Evolutionary conservation across 2,329 filamentous ascomycete species (phyloP).

Genomic region (Aspergillus viridinutans): DNA sequence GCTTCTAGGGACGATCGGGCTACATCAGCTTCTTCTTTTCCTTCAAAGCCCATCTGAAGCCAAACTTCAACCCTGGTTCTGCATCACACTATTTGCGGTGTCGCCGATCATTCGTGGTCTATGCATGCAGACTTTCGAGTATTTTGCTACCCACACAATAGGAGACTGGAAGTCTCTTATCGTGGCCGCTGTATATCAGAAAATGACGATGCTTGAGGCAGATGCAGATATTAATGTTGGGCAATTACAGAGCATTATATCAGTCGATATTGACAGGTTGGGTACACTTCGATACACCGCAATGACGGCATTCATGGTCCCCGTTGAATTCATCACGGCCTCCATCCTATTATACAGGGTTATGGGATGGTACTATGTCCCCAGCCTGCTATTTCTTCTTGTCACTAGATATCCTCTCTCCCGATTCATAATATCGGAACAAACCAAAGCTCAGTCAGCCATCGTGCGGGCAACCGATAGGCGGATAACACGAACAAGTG

Average conservation of each 20-base stretch:
- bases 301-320: conserved; percentile 10
- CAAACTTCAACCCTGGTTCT: conserved; percentile 7
- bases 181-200: conserved; percentile 7
- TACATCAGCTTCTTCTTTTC: conserved; percentile 8
- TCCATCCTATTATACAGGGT: conserved; percentile 7
- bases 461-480: conserved; percentile 7
- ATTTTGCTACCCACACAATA: conserved; percentile 11
- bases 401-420: conserved; percentile 9
- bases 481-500: conserved; percentile 7
- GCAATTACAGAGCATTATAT: conserved; percentile 10
- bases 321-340: conserved; percentile 5
- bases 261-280: conserved; percentile 11
- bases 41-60: conserved; percentile 3
- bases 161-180: conserved; percentile 9
- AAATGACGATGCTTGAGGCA: not conserved
- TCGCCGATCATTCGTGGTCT: conserved; percentile 11
- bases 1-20: conserved; percentile 6
- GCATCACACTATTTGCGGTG: conserved; percentile 2
- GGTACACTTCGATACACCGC: conserved; percentile 9
- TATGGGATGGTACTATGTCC: conserved; percentile 11
- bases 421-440: conserved; percentile 6
- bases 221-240: conserved; percentile 4
- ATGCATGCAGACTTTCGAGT: conserved; percentile 13
- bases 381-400: conserved; percentile 8
- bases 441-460: conserved; percentile 6